These are phyloP conservation scores for Boletus chippewaensis DNA, from an alignment of 1,284 basidiomycete genomes.

Conservation along the genomic window DNA sequence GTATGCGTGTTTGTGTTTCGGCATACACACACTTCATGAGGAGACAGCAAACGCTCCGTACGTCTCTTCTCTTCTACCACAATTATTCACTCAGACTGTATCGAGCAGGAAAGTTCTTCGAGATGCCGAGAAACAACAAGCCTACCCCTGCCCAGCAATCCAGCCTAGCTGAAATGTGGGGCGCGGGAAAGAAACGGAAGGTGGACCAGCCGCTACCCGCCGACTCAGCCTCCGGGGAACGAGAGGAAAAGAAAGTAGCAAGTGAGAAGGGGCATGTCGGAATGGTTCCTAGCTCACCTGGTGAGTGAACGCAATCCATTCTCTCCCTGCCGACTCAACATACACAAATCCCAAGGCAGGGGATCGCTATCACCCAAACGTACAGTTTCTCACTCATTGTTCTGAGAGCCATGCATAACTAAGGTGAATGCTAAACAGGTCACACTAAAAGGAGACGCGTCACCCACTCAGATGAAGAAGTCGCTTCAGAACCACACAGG, in stretches of 20 bases:
- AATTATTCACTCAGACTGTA: conserved; percentile 2
- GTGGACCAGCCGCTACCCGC: conserved; percentile 19
- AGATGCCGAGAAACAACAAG: conserved; percentile 59
- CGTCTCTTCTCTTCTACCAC: conserved; percentile 9
- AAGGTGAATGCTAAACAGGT: conserved; percentile 10
- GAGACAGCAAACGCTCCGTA: conserved; percentile 67
- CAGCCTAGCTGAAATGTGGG: conserved; percentile 68
- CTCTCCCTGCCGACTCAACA: conserved; percentile 5
- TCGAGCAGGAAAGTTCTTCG: conserved; percentile 58
- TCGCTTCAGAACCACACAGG: conserved; percentile 8
- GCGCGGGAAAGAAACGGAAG: conserved; percentile 39
- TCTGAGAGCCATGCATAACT: background rate
- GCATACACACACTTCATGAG: conserved; percentile 40
- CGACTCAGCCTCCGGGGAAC: conserved; percentile 19
- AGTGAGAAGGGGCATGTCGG: conserved; percentile 4
- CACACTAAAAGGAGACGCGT: conserved; percentile 54
- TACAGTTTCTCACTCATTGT: conserved; percentile 10
- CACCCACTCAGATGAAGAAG: conserved; percentile 61
- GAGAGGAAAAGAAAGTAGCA: conserved; percentile 31
- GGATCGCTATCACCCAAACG: conserved; percentile 27
- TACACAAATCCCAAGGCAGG: conserved; percentile 37
- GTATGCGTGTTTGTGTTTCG: conserved; percentile 11
- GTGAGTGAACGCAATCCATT: conserved; percentile 15
- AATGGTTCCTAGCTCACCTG: background rate
- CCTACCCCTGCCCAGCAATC: conserved; percentile 61